These are phyloP conservation scores for Malus hybrid DNA, from an alignment of 331 rosid genomes.

Conservation along the genomic window DNA sequence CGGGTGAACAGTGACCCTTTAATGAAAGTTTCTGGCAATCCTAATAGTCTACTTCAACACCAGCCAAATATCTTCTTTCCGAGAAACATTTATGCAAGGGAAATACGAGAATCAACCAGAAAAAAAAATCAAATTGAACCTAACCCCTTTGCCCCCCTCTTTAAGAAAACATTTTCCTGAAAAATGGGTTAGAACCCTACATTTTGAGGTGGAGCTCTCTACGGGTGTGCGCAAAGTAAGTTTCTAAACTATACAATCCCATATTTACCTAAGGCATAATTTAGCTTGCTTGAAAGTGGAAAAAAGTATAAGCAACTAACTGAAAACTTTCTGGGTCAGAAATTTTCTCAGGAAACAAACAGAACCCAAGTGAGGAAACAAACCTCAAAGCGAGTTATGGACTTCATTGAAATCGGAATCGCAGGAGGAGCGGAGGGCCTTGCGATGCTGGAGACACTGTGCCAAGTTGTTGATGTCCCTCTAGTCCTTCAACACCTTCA, in stretches of 20 bases:
- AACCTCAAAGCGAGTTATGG: slow-evolving; percentile 50
- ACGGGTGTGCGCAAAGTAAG: not conserved
- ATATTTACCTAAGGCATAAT: not conserved
- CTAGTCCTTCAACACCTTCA: slow-evolving; percentile 33
- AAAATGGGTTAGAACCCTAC: not conserved
- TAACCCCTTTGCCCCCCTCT: not conserved
- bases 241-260: not conserved
- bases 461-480: slow-evolving; percentile 36
- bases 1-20: no score
- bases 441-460: slow-evolving; percentile 27
- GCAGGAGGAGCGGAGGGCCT: slow-evolving; percentile 41
- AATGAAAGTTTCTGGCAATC: no score
- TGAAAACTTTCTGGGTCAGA: not conserved
- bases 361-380: not conserved
- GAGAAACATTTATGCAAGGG: no score
- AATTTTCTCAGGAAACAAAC: not conserved
- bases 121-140: no score
- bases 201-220: not conserved
- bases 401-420: not conserved
- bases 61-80: not conserved
- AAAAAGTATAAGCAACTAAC: not conserved
- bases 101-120: no score
- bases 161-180: not conserved
- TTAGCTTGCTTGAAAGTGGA: not conserved
- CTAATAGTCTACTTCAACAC: not conserved